A percentile compares a stretch with the other conserved stretches of the same genome.
These are phyloP conservation scores for Cercospora sp. DNA, from an alignment of 2,329 filamentous ascomycete genomes.

Conservation along the genomic window DNA sequence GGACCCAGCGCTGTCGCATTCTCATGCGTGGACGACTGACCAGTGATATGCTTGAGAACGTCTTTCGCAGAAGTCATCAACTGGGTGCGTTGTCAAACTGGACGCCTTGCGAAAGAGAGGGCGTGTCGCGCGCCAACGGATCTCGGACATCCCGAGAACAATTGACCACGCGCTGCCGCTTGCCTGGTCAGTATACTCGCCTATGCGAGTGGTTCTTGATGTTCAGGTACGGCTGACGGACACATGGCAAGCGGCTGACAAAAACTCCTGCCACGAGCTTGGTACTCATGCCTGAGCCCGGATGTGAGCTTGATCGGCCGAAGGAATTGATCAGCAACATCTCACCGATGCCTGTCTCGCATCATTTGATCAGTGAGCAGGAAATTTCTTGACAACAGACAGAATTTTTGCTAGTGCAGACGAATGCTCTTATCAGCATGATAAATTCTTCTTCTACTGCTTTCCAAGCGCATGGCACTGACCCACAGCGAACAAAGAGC, in stretches of 20 bases:
- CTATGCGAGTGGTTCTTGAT: neutral
- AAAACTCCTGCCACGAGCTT: neutral
- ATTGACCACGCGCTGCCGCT: neutral
- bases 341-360: neutral
- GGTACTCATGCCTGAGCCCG: neutral
- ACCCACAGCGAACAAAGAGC: neutral
- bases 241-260: neutral
- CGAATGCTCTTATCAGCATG: neutral
- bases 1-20: neutral
- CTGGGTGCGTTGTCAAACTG: neutral
- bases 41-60: neutral
- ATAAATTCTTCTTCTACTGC: neutral
- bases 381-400: neutral
- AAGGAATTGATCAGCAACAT: neutral
- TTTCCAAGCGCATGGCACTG: neutral
- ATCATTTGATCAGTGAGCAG: neutral
- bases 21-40: neutral
- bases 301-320: neutral
- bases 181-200: neutral
- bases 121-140: neutral
- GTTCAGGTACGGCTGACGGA: conserved; percentile 6
- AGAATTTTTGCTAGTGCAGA: neutral
- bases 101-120: neutral
- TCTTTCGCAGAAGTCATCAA: neutral
- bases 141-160: neutral